Conservation (phyloP, 108 stramenopile species). For the Cyclostephanos tholiformis region DNA sequence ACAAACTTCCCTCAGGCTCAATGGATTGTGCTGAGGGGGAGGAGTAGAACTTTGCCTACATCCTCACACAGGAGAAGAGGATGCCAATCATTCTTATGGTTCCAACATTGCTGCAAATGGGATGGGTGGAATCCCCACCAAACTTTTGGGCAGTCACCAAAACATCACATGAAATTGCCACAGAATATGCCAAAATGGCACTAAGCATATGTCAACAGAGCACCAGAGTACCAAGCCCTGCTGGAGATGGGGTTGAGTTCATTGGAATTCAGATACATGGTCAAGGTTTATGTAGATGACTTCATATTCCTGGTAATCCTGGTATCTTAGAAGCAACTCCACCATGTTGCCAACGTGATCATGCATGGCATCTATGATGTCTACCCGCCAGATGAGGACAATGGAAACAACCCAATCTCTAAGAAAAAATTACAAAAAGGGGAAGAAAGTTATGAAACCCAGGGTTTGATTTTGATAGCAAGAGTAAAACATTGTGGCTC, state of each 20-base stretch:
- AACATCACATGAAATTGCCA: constrained; percentile 39
- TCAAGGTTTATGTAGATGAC: constrained; percentile 46
- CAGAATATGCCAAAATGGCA: too few species aligned
- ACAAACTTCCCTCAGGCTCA: too few species aligned
- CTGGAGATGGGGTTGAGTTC: too few species aligned
- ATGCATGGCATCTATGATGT: constrained; percentile 35
- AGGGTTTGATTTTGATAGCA: constrained; percentile 43
- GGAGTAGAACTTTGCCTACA: too few species aligned
- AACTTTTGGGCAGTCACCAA: constrained; percentile 47
- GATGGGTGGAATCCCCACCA: too few species aligned
- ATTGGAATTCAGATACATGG: too few species aligned
- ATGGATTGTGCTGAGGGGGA: too few species aligned
- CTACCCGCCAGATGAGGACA: constrained; percentile 7
- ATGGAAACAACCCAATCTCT: constrained; percentile 43
- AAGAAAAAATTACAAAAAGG: constrained; percentile 52
- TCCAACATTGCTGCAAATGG: too few species aligned
- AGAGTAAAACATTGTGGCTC: constrained; percentile 17
- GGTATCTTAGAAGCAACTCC: constrained; percentile 5
- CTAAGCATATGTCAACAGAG: neutral
- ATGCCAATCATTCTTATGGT: too few species aligned
- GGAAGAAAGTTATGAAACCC: constrained; percentile 15
- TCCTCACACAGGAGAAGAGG: too few species aligned
- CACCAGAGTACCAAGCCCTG: neutral
- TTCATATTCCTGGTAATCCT: too few species aligned
- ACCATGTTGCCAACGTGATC: constrained; percentile 10